Conservation (phyloP, 345 rosid species). For the Rhizophora mangle region DNA sequence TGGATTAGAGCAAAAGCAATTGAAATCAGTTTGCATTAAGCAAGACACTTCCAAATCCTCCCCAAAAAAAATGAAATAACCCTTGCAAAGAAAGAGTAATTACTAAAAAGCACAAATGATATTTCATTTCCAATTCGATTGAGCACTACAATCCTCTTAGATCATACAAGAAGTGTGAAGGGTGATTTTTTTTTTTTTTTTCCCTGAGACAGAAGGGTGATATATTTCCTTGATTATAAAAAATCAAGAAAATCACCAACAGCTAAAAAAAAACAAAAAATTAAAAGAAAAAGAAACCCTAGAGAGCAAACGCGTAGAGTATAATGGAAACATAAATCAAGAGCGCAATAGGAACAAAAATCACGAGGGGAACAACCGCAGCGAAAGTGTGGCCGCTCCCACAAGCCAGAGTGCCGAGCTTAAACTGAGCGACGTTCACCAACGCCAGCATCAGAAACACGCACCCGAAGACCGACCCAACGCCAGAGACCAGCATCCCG, state of each 20-base stretch:
- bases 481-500: slow-evolving; percentile 71
- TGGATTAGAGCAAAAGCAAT: too few species aligned
- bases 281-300: background rate
- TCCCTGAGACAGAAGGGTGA: background rate
- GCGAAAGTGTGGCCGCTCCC: slow-evolving; percentile 62
- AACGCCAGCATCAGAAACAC: slow-evolving; percentile 70
- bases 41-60: too few species aligned
- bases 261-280: too few species aligned
- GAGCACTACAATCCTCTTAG: background rate
- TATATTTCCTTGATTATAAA: background rate
- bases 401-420: slow-evolving; percentile 69
- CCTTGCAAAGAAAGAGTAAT: too few species aligned
- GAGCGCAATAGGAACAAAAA: slow-evolving; percentile 57
- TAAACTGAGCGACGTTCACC: slow-evolving; percentile 70
- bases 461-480: slow-evolving; percentile 71
- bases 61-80: too few species aligned
- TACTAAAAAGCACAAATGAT: background rate
- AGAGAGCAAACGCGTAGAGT: slow-evolving; percentile 66
- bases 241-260: too few species aligned
- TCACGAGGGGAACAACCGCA: slow-evolving; percentile 69
- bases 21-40: too few species aligned
- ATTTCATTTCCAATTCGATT: background rate
- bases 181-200: too few species aligned
- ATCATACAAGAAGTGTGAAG: background rate
- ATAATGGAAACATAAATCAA: slow-evolving; percentile 51